Evolutionary conservation across 2,329 filamentous ascomycete genomes (phyloP).

Genomic region (Karstenula rhodostoma): DNA sequence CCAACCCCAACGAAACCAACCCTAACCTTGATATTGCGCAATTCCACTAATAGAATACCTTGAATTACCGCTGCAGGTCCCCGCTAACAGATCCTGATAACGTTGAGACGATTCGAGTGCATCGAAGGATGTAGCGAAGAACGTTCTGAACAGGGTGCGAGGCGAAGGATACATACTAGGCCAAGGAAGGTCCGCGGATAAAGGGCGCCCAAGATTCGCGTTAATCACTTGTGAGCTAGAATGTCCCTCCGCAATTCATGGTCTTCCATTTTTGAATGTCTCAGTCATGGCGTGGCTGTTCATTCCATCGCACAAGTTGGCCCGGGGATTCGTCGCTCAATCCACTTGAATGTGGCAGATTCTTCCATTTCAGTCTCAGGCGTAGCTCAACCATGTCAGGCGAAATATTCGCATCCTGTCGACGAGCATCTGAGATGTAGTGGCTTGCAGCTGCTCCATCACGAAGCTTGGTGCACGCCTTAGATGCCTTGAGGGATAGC

Average conservation of each 20-base stretch:
- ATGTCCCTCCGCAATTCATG: no score
- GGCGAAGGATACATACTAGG: neutral
- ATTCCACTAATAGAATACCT: slow-evolving; percentile 21
- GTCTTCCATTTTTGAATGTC: no score
- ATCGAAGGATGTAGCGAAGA: slow-evolving; percentile 20
- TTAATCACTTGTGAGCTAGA: no score
- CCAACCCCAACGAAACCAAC: neutral
- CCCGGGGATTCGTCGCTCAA: neutral
- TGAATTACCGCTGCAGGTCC: neutral
- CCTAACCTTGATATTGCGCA: neutral
- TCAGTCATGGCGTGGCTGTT: neutral
- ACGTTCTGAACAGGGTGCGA: slow-evolving; percentile 2
- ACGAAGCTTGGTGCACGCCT: slow-evolving; percentile 15
- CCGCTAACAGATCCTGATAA: neutral
- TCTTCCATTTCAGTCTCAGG: slow-evolving; percentile 5
- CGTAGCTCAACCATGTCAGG: neutral
- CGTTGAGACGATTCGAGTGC: slow-evolving; percentile 18
- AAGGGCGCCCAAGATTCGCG: no score
- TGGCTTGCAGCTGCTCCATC: slow-evolving; percentile 10
- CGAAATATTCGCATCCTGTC: neutral
- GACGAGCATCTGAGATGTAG: slow-evolving; percentile 11
- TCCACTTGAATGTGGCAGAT: neutral
- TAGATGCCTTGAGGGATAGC: slow-evolving; percentile 18
- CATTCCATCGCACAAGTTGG: slow-evolving; percentile 1
- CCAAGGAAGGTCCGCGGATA: no score